A percentile compares a stretch with the other conserved stretches of the same genome.
Conservation (phyloP, 2,329 filamentous ascomycete species). For the Colletotrichum eleusines region DNA sequence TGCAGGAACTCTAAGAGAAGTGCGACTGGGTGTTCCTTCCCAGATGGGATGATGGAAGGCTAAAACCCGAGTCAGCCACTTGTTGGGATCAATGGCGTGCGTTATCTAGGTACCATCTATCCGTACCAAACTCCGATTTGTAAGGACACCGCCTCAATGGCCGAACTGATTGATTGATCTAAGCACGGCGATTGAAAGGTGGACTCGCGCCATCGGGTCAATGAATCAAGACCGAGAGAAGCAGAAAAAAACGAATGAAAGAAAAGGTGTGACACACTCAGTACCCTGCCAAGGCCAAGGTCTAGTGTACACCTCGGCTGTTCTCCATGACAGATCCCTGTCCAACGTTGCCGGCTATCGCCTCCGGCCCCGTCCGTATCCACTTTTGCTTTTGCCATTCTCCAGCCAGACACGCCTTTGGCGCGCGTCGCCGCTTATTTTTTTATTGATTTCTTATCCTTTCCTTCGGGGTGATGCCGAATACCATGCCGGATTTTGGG, state of each 20-base stretch:
- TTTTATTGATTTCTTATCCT: background rate
- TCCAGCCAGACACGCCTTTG: slow-evolving; percentile 11
- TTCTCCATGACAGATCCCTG: background rate
- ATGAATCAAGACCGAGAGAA: background rate
- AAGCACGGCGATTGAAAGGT: background rate
- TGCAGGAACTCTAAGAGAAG: slow-evolving; percentile 13
- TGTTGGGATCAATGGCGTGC: too few species aligned
- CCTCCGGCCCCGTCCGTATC: slow-evolving; percentile 26
- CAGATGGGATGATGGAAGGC: slow-evolving; percentile 34
- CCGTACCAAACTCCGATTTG: slow-evolving; percentile 13
- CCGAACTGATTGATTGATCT: background rate
- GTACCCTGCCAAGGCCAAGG: background rate
- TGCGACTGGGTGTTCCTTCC: slow-evolving; percentile 13
- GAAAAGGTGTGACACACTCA: background rate
- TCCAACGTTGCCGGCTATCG: slow-evolving; percentile 22
- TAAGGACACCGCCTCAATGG: slow-evolving; percentile 33
- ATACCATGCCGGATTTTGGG: slow-evolving; percentile 24
- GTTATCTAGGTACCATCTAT: too few species aligned
- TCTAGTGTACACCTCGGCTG: slow-evolving; percentile 9
- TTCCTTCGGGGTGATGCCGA: slow-evolving; percentile 28
- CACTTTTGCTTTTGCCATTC: slow-evolving; percentile 2
- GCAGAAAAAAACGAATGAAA: background rate
- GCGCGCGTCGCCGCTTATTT: slow-evolving; percentile 15
- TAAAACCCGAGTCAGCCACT: slow-evolving; percentile 15
- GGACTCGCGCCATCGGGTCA: slow-evolving; percentile 1